Percentiles rank a stretch among this genome's conserved stretches.
These are phyloP conservation scores for Articulospora tetracladia DNA, from an alignment of 495 filamentous ascomycete species.

Conservation along the genomic window DNA sequence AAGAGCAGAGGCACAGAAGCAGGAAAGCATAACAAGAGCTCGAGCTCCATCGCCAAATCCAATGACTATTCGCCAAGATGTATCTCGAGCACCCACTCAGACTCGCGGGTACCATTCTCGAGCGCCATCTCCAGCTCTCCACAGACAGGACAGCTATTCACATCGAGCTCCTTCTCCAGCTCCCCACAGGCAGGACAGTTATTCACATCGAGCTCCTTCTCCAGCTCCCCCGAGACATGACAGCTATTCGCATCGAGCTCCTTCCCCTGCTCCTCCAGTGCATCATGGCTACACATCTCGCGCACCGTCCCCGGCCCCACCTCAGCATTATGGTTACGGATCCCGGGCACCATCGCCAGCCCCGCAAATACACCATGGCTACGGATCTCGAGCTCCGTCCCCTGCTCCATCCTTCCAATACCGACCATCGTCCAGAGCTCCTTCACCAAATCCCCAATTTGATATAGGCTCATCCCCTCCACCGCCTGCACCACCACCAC, in stretches of 20 bases:
- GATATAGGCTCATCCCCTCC: slow-evolving; percentile 31
- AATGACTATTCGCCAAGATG: slow-evolving; percentile 18
- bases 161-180: slow-evolving; percentile 46
- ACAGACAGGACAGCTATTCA: slow-evolving; percentile 27
- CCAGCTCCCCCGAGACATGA: slow-evolving; percentile 14
- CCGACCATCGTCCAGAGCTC: slow-evolving; percentile 28
- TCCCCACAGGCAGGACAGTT: slow-evolving; percentile 38
- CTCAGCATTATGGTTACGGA: slow-evolving; percentile 31
- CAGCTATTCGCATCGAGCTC: slow-evolving; percentile 42
- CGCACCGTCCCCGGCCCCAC: slow-evolving; percentile 56
- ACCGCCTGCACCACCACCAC: slow-evolving; percentile 51
- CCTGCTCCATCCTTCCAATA: slow-evolving; percentile 41
- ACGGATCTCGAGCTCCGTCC: slow-evolving; percentile 50
- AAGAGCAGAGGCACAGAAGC: slow-evolving; percentile 42
- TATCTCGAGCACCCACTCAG: slow-evolving; percentile 37
- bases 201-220: slow-evolving; percentile 50
- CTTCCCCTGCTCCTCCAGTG: slow-evolving; percentile 37
- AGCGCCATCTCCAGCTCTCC: slow-evolving; percentile 43
- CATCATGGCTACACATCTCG: slow-evolving; percentile 32
- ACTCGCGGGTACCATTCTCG: slow-evolving; percentile 41
- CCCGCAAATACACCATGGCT: slow-evolving; percentile 17
- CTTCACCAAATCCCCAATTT: slow-evolving; percentile 22
- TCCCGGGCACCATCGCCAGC: slow-evolving; percentile 33
- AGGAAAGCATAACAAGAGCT: slow-evolving; percentile 30
- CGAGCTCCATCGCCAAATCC: slow-evolving; percentile 33